Conservation (phyloP, 345 rosid species). For the Lepidium sativum region DNA sequence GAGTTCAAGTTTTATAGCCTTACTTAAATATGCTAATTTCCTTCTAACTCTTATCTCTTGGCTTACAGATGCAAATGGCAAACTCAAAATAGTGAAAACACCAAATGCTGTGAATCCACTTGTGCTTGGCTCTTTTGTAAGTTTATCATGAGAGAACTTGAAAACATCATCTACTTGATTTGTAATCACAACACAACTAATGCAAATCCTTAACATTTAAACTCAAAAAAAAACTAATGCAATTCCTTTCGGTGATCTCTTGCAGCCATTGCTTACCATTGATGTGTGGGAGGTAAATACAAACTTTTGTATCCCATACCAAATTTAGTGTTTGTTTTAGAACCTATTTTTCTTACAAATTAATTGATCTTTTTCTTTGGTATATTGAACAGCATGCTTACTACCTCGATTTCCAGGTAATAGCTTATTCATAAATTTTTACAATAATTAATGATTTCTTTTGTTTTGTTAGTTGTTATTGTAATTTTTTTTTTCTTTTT, state of each 20-base stretch:
- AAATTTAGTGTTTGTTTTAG: not conserved
- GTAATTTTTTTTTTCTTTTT: no score
- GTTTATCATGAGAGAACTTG: slow-evolving; percentile 13
- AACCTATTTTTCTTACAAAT: not conserved
- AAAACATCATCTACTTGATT: not conserved
- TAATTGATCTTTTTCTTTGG: not conserved
- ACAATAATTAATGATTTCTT: not conserved
- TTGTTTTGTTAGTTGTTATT: not conserved
- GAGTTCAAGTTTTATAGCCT: not conserved
- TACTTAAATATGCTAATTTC: not conserved
- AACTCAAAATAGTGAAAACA: slow-evolving; percentile 75
- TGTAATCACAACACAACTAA: not conserved
- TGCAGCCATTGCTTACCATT: slow-evolving; percentile 89
- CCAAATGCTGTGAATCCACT: slow-evolving; percentile 93
- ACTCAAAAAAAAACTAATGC: no score
- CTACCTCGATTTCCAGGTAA: slow-evolving; percentile 90
- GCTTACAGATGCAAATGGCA: slow-evolving; percentile 56
- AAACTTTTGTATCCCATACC: not conserved
- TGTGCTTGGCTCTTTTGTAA: slow-evolving; percentile 72
- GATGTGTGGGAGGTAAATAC: slow-evolving; percentile 92
- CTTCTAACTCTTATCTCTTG: not conserved
- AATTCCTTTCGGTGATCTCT: no score
- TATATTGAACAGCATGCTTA: slow-evolving; percentile 68
- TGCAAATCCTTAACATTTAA: not conserved
- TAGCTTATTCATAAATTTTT: not conserved